Conservation (phyloP, 2,329 filamentous ascomycete genomes). For the Eutypa lata region DNA sequence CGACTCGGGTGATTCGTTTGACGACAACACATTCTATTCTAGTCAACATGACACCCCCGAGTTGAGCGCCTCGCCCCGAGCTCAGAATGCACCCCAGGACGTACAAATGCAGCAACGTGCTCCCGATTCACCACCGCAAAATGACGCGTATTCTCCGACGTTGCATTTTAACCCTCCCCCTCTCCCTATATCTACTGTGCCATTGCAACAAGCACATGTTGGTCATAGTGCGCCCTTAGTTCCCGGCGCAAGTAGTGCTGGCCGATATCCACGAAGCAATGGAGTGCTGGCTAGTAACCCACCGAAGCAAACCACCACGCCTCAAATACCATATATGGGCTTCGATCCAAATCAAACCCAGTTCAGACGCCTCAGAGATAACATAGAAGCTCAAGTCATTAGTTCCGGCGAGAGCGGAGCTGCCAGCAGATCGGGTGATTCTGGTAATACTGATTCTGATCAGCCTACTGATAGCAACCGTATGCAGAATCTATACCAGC, state of each 20-base stretch:
- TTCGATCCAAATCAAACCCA: constrained; percentile 6
- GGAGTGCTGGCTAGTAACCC: constrained; percentile 1
- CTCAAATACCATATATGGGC: constrained; percentile 7
- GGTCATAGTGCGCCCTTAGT: constrained; percentile 9
- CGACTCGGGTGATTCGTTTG: constrained; percentile 74
- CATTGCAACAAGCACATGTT: constrained; percentile 5
- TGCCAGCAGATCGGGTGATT: constrained; percentile 41
- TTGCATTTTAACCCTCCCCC: constrained; percentile 12
- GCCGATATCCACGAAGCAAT: constrained; percentile 8
- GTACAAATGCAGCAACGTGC: constrained; percentile 33
- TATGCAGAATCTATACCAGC: constrained; percentile 32
- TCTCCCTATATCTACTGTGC: constrained; percentile 5
- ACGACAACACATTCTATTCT: constrained; percentile 94
- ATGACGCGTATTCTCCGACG: constrained; percentile 19
- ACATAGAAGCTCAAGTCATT: constrained; percentile 24
- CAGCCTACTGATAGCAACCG: constrained; percentile 32
- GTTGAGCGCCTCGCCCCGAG: constrained; percentile 44
- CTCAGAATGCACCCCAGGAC: constrained; percentile 44
- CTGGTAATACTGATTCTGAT: constrained; percentile 33
- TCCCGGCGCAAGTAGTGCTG: constrained; percentile 16
- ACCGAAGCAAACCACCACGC: constrained; percentile 8
- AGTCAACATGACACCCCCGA: constrained; percentile 82
- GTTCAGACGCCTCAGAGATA: constrained; percentile 14
- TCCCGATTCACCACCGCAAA: constrained; percentile 32
- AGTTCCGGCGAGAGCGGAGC: constrained; percentile 38